Conservation (phyloP, 805 yeast genomes). For the Saccharomyces kudriavzevii region DNA sequence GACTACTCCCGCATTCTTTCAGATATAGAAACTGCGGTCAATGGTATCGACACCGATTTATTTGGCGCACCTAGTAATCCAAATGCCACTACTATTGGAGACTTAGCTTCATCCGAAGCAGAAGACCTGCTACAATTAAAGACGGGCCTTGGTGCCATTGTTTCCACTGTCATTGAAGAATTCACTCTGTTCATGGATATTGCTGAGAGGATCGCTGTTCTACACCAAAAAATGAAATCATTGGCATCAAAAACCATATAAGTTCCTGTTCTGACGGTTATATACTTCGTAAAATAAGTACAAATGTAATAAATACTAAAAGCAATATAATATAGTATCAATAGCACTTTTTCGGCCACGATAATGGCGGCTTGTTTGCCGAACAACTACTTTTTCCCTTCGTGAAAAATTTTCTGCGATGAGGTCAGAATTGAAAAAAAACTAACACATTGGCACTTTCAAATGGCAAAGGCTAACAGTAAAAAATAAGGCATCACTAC, state of each 20-base stretch:
- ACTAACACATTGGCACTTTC: neutral
- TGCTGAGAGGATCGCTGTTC: slow-evolving; percentile 64
- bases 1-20: slow-evolving; percentile 39
- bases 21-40: slow-evolving; percentile 56
- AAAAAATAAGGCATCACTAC: neutral
- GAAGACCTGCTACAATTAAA: slow-evolving; percentile 19
- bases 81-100: slow-evolving; percentile 5
- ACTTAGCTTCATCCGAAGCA: slow-evolving; percentile 9
- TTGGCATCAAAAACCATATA: neutral
- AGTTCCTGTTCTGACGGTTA: neutral
- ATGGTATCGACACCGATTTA: slow-evolving; percentile 48
- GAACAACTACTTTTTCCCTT: neutral
- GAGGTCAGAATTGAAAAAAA: neutral
- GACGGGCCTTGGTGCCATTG: slow-evolving; percentile 40
- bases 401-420: neutral
- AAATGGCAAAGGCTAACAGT: neutral
- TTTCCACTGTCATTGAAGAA: slow-evolving; percentile 58
- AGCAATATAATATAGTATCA: neutral
- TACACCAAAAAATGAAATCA: slow-evolving; percentile 46
- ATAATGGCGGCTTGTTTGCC: neutral
- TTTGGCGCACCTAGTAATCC: slow-evolving; percentile 16
- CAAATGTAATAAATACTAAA: neutral
- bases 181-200: slow-evolving; percentile 65
- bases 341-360: neutral
- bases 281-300: neutral